phyloP scores from a whole-genome alignment of 1,139 yeast species.

The Kazachstania sp. region DNA sequence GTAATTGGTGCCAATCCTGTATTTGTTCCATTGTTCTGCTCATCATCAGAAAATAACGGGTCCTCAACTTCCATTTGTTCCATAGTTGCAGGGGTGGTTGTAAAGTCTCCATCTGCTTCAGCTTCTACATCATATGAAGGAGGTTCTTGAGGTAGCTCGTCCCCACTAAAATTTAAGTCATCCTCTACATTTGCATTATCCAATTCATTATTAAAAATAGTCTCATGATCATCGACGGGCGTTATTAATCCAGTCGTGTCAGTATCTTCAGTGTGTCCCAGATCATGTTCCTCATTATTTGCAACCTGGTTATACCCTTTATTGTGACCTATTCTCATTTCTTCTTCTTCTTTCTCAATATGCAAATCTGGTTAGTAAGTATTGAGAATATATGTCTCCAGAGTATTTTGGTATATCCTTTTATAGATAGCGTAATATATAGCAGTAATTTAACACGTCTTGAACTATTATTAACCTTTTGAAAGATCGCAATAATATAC shows the following conservation, averaged over 20 bases:
- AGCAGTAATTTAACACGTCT: no score
- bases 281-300: background rate
- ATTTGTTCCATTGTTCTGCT: background rate
- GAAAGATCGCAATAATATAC: no score
- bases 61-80: slow-evolving; percentile 14
- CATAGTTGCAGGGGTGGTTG: background rate
- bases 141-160: slow-evolving; percentile 10
- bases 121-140: slow-evolving; percentile 7
- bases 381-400: background rate
- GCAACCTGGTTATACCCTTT: background rate
- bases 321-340: background rate
- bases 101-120: background rate
- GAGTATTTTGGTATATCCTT: background rate
- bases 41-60: background rate
- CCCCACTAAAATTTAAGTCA: background rate
- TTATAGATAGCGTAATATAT: no score
- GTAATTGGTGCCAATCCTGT: slow-evolving; percentile 1
- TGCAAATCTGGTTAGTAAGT: background rate
- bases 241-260: background rate
- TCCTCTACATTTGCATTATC: background rate
- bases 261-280: background rate
- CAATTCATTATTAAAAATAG: background rate
- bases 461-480: no score
- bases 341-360: background rate
- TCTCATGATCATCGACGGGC: background rate